Conservation (phyloP, 768 basidiomycete genomes). For the Thelephora aurantiotincta region DNA sequence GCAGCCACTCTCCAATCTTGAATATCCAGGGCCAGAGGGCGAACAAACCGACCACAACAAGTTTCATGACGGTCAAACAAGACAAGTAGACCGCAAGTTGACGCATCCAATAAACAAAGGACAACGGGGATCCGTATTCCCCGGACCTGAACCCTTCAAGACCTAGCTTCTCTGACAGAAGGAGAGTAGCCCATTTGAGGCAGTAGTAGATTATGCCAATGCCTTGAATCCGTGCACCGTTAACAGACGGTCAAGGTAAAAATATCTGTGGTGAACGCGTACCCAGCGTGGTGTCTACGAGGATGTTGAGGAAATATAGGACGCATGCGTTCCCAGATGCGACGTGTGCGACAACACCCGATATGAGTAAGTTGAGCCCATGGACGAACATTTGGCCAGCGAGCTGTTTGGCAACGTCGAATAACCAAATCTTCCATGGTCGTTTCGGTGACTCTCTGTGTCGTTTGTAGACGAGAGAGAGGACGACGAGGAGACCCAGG, state of each 20-base stretch:
- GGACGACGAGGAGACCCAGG: constrained; percentile 86
- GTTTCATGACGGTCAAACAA: constrained; percentile 76
- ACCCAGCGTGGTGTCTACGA: constrained; percentile 89
- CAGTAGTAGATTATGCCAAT: constrained; percentile 71
- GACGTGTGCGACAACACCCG: constrained; percentile 57
- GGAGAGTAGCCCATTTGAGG: constrained; percentile 46
- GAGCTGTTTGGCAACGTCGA: constrained; percentile 87
- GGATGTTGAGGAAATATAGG: constrained; percentile 84
- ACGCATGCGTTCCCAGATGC: constrained; percentile 77
- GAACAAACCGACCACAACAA: constrained; percentile 72
- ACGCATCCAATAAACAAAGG: constrained; percentile 53
- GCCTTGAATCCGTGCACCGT: constrained; percentile 29
- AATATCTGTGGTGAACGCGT: constrained; percentile 12
- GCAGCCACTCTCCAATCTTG: constrained; percentile 70
- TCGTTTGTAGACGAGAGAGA: constrained; percentile 77
- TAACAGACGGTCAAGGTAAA: not conserved
- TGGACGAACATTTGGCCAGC: constrained; percentile 78
- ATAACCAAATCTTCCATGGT: constrained; percentile 92
- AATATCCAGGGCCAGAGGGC: constrained; percentile 58
- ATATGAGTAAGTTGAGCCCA: constrained; percentile 64
- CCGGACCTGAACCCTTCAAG: constrained; percentile 77
- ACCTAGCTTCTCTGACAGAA: constrained; percentile 48
- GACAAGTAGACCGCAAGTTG: constrained; percentile 76
- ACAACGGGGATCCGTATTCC: constrained; percentile 79
- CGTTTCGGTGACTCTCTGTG: constrained; percentile 76